Percentiles rank a stretch among this genome's conserved stretches.
phyloP scores from a whole-genome alignment of 805 yeast genomes.

The Lipomyces japonicus region DNA sequence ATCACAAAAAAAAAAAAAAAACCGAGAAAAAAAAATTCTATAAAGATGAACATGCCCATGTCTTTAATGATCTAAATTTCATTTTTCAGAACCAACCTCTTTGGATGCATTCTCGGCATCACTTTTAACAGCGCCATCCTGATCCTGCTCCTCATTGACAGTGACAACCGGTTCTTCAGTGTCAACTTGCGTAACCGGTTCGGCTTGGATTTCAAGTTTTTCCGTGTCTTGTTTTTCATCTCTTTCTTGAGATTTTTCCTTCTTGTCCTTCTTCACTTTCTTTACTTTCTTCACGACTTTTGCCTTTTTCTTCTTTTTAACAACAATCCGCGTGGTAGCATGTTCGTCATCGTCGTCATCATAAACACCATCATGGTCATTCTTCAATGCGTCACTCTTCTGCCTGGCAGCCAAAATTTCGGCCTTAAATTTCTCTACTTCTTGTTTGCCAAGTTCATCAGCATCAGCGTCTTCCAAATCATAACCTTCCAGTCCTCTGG shows the following conservation, averaged over 20 bases:
- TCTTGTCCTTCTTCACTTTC: constrained; percentile 14
- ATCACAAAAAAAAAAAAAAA: too few relatives aligned
- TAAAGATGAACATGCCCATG: too few relatives aligned
- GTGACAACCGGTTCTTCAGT: too few relatives aligned
- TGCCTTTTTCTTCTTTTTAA: constrained; percentile 25
- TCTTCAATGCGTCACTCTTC: constrained; percentile 11
- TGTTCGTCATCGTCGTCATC: constrained; percentile 17
- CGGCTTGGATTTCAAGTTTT: too few relatives aligned
- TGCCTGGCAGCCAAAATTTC: constrained; percentile 23
- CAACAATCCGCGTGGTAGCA: constrained; percentile 17
- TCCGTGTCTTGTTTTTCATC: neutral
- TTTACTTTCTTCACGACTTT: constrained; percentile 23
- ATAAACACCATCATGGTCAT: constrained; percentile 23
- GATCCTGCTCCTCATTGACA: too few relatives aligned
- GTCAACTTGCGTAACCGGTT: too few relatives aligned
- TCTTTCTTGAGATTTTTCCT: neutral
- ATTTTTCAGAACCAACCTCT: too few relatives aligned
- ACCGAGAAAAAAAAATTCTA: too few relatives aligned
- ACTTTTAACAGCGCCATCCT: too few relatives aligned
- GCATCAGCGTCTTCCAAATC: constrained; percentile 21
- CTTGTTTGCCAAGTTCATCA: constrained; percentile 21
- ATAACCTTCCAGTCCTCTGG: constrained; percentile 24
- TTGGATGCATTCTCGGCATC: too few relatives aligned
- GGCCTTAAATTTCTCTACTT: constrained; percentile 23
- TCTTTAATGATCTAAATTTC: too few relatives aligned